Base-by-base conservation (phyloP, 805 yeast genomes). In the Maudiozyma barnettii region DNA sequence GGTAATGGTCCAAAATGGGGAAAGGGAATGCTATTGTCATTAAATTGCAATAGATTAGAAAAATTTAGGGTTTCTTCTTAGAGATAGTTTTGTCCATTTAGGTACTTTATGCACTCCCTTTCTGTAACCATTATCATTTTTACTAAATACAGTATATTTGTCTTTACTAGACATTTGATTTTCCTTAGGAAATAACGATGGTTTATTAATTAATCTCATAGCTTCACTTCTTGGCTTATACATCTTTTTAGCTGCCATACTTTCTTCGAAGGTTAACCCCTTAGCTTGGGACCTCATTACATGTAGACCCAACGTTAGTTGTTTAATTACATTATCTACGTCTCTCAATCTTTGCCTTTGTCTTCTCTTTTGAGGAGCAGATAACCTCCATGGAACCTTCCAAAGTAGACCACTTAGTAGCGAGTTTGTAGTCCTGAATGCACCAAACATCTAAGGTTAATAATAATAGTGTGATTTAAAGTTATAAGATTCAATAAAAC, bases 51-150 rank as follows among this genome's bases (percentile, higher is more conserved):
- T 10, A 33, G 7, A 20, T 61, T 70, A 85, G 64, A 76, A 82
- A 61, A 81, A 75, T 50, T 74, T 74, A 41, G 96, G 96, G 60
- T 85, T 84, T 49, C 76, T 79, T 71, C 96, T 81, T 65, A 82
- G 75, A 8, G 95, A 78, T 52, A 79, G 64, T 70, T 82, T 88
- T 46, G 97, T 89, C 95, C 96, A 89, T 63, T 89, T 86, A 19
- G 96, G 96, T 39, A 83, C 84, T 65, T 80, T 69, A 61, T 91
- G 98, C 22, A 86, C 79, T 53, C 90, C 81, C 69, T 89, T 91
- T 71, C 98, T 79, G 68, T 91, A 93, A 19, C 81, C 82, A 58
- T 75, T 79, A 13, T 81, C 76, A 57, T 79, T 79, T 65, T 77
- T 83, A 67, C 79, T 81, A 69, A 85, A 91, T 1, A 88, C 82